Base-by-base conservation (phyloP, 345 rosid genomes). In the Litchi chinensis region DNA sequence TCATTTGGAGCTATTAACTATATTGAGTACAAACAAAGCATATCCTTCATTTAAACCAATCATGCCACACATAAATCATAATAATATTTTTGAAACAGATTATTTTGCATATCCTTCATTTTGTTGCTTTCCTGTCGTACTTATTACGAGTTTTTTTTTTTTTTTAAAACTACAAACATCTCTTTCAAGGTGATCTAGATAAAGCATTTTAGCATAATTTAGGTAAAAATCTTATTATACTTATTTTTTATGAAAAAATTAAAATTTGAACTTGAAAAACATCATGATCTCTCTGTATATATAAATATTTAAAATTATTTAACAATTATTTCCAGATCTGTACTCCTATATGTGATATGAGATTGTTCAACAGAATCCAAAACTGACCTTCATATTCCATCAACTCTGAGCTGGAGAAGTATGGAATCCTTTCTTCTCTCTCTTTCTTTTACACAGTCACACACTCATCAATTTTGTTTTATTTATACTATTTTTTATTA, bases 301-400 rank as follows among this genome's bases (percentile, higher is more conserved):
- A 32, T 32, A 32, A 32, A 32, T 2, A 32, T 32, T 32, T 5
- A 0, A 9, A 5, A 41, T 21, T 60, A 32, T 32, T 3, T 59
- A 24, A 13, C 77, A 74, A 75, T 75, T 64, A 64, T 75, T 65
- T 76, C 48, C 39, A 8, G 62, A 77, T 46, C 62, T 43, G 70
- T 43, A 46, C 39, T 21, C 10, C 50, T 70, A 75, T 64, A 70
- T 70, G 70, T 77, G 75, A 70, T 46, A 12, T 10, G 19, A 48
- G 32, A 28, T 46, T 28, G 44, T 67, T n/a, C 50, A 62, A 48
- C 52, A 44, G n/a, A 77, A 28, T 70, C 75, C 80, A 70, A 32
- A 46, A 70, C 52, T 3, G 22, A 15, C 13, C 52, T 50, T 13
- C 3, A 54, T n/a, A 65, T 37, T 37, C 65, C 3, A 19, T 46